These are phyloP conservation scores for Leccinum sublutescens DNA, from an alignment of 768 basidiomycete genomes.

Conservation along the genomic window DNA sequence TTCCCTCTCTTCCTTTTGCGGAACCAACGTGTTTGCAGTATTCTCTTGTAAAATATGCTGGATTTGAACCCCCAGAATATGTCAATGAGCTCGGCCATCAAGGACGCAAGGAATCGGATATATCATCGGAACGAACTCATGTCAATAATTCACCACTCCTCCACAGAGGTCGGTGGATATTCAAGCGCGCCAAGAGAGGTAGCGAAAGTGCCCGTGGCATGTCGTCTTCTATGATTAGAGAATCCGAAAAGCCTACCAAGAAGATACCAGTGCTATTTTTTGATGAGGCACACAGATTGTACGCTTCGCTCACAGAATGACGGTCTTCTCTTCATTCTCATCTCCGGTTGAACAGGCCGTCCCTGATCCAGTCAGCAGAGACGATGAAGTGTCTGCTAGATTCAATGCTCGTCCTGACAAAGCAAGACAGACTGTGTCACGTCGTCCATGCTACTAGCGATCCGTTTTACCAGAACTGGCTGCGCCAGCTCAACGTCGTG, in stretches of 20 bases:
- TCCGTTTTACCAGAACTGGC: conserved; percentile 83
- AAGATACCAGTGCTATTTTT: conserved; percentile 80
- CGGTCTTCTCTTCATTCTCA: not conserved
- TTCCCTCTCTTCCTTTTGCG: not conserved
- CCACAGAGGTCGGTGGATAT: conserved; percentile 29
- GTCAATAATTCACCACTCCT: conserved; percentile 35
- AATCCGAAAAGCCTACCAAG: conserved; percentile 46
- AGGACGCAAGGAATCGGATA: conserved; percentile 29
- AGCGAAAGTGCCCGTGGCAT: conserved; percentile 32
- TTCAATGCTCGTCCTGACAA: conserved; percentile 82
- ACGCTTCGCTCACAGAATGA: conserved; percentile 21
- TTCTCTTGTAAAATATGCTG: conserved; percentile 70
- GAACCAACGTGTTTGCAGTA: conserved; percentile 38
- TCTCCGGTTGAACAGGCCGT: conserved; percentile 47
- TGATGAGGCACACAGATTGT: conserved; percentile 86
- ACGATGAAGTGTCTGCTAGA: conserved; percentile 85
- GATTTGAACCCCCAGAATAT: conserved; percentile 51
- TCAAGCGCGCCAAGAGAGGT: conserved; percentile 26
- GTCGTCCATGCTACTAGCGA: conserved; percentile 82
- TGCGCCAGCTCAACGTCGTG: conserved; percentile 75
- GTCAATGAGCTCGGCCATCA: conserved; percentile 21
- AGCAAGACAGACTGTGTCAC: conserved; percentile 83
- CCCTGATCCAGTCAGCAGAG: conserved; percentile 71
- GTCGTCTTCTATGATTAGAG: conserved; percentile 32
- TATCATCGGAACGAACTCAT: conserved; percentile 44